Evolutionary conservation across 345 rosid species (phyloP).

Genomic region (Lumnitzera littorea): DNA sequence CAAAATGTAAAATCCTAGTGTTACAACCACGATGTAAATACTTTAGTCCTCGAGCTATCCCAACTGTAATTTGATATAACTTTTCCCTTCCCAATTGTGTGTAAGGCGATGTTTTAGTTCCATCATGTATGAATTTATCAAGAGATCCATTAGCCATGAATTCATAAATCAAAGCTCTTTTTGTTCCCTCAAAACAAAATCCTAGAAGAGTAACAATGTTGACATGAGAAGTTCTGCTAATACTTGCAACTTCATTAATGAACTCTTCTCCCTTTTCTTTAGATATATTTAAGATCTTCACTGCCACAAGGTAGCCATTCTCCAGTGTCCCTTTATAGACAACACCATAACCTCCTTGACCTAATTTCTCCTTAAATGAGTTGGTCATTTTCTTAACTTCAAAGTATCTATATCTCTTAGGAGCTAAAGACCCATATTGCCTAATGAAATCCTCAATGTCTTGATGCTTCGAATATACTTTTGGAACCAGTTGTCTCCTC

Average conservation of each 20-base stretch:
- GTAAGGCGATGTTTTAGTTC: neutral
- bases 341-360: slow-evolving; percentile 26
- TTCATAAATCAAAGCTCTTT: slow-evolving; percentile 24
- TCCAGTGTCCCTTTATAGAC: slow-evolving; percentile 22
- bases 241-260: slow-evolving; percentile 38
- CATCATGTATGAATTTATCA: slow-evolving; percentile 5
- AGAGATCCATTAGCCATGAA: slow-evolving; percentile 16
- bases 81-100: slow-evolving; percentile 7
- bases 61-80: slow-evolving; percentile 14
- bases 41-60: slow-evolving; percentile 34
- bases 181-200: slow-evolving; percentile 19
- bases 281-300: slow-evolving; percentile 24
- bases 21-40: slow-evolving; percentile 40
- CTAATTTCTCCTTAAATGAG: slow-evolving; percentile 21
- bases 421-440: slow-evolving; percentile 6
- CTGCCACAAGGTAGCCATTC: slow-evolving; percentile 25
- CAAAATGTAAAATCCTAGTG: slow-evolving; percentile 35
- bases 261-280: slow-evolving; percentile 36
- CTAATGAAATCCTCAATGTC: slow-evolving; percentile 11
- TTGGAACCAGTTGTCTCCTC: neutral
- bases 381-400: slow-evolving; percentile 24
- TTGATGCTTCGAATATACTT: neutral
- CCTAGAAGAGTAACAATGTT: slow-evolving; percentile 20
- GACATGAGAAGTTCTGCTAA: slow-evolving; percentile 45
- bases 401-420: slow-evolving; percentile 5